phyloP scores from a whole-genome alignment of 1,284 basidiomycete genomes.

The Baeospora myosura region DNA sequence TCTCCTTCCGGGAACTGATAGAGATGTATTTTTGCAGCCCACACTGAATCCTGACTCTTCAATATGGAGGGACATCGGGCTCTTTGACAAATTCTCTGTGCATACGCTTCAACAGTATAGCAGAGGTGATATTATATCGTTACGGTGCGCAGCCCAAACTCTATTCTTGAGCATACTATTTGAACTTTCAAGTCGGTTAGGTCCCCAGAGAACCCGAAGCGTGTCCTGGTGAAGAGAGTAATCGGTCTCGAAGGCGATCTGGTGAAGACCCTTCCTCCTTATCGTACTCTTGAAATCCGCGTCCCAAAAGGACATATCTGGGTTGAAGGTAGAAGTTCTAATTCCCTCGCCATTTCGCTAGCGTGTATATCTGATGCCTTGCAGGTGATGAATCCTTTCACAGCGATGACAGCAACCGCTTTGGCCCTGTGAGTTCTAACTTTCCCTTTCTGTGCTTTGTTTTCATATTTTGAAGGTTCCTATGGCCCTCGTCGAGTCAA shows the following conservation, averaged over 20 bases:
- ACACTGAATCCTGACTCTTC: constrained; percentile 71
- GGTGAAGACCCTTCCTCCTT: constrained; percentile 65
- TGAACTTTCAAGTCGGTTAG: constrained; percentile 27
- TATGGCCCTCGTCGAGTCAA: constrained; percentile 54
- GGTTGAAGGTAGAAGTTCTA: constrained; percentile 53
- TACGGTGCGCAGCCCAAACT: constrained; percentile 39
- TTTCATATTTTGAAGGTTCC: constrained; percentile 40
- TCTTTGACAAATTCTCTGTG: constrained; percentile 53
- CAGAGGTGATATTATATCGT: constrained; percentile 59
- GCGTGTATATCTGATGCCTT: not conserved
- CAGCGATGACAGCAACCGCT: constrained; percentile 66
- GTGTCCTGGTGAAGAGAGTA: constrained; percentile 61
- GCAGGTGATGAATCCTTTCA: constrained; percentile 59
- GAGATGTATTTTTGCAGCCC: constrained; percentile 38
- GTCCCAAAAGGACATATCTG: constrained; percentile 62
- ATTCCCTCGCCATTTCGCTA: not conserved
- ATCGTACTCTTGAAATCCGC: constrained; percentile 46
- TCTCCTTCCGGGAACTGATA: not conserved
- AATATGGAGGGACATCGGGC: constrained; percentile 47
- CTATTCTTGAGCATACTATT: not conserved
- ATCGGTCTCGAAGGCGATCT: constrained; percentile 56
- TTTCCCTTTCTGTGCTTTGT: constrained; percentile 3
- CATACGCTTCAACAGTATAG: constrained; percentile 28
- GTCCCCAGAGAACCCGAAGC: constrained; percentile 50
- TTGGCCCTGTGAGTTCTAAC: constrained; percentile 53